A percentile compares a stretch with the other conserved stretches of the same genome.
These are phyloP conservation scores for Camillea tinctor DNA, from an alignment of 2,329 filamentous ascomycete species.

Conservation along the genomic window DNA sequence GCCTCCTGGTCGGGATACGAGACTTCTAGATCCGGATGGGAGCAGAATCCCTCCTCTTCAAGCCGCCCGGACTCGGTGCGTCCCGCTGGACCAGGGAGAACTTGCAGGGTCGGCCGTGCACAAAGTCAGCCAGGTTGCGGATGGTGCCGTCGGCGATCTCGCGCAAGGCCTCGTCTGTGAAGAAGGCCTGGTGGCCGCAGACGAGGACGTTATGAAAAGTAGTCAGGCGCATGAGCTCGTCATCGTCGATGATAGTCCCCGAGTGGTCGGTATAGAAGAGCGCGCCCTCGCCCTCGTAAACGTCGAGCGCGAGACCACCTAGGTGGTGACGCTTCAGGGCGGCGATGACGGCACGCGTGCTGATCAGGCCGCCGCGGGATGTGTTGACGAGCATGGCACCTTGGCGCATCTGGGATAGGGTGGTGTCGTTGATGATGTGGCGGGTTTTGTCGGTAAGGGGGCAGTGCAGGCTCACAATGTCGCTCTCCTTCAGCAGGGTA, in stretches of 20 bases:
- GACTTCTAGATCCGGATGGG: conserved; percentile 36
- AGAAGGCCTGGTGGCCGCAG: conserved; percentile 68
- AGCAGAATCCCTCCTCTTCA: conserved; percentile 27
- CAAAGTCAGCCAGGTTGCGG: conserved; percentile 52
- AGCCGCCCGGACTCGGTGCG: neutral
- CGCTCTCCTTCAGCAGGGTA: conserved; percentile 51
- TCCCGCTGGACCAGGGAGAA: conserved; percentile 22
- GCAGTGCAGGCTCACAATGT: conserved; percentile 66
- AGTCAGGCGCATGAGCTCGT: conserved; percentile 63
- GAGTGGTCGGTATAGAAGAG: conserved; percentile 68
- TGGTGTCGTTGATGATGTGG: conserved; percentile 57
- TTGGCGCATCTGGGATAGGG: conserved; percentile 55
- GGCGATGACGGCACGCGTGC: conserved; percentile 58
- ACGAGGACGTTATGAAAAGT: conserved; percentile 68
- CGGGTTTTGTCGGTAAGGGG: conserved; percentile 60
- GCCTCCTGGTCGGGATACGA: conserved; percentile 3
- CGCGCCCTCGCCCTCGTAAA: conserved; percentile 64
- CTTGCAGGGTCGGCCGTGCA: conserved; percentile 20
- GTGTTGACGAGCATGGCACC: conserved; percentile 66
- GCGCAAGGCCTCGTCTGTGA: conserved; percentile 62
- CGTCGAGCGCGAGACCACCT: conserved; percentile 63
- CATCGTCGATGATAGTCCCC: conserved; percentile 63
- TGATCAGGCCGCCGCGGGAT: conserved; percentile 63
- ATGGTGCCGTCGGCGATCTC: conserved; percentile 63
- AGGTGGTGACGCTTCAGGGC: conserved; percentile 60